Evolutionary conservation across 1,139 yeast genomes (phyloP).

Genomic region (Meyerozyma carpophila): DNA sequence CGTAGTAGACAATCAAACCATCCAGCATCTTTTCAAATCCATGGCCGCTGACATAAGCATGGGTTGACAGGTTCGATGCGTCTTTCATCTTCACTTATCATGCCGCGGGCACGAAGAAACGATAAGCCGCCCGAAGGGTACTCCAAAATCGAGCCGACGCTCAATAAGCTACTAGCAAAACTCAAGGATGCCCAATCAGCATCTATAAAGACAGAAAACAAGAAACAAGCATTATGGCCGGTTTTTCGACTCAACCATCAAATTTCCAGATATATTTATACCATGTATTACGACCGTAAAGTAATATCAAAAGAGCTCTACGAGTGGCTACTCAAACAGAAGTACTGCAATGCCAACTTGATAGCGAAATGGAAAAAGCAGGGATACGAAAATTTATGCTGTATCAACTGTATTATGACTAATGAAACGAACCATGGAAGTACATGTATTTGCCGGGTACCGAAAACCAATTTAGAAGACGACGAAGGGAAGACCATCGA

Average conservation of each 20-base stretch:
- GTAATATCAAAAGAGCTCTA: constrained; percentile 66
- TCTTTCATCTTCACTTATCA: neutral
- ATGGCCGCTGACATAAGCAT: neutral
- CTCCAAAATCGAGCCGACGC: constrained; percentile 62
- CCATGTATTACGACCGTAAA: constrained; percentile 64
- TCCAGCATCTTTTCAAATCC: neutral
- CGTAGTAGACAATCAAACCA: neutral
- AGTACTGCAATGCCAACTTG: constrained; percentile 61
- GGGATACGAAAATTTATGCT: constrained; percentile 85
- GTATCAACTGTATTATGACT: constrained; percentile 72
- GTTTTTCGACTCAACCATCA: constrained; percentile 69
- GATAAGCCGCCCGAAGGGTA: constrained; percentile 68
- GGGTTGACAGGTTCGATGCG: too few species aligned
- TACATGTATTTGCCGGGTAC: constrained; percentile 84
- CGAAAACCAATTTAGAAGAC: constrained; percentile 48
- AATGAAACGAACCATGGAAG: constrained; percentile 58
- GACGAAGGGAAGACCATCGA: constrained; percentile 35
- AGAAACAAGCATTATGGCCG: constrained; percentile 65
- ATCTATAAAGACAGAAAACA: constrained; percentile 24
- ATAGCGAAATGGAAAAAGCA: constrained; percentile 90
- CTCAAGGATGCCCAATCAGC: constrained; percentile 53
- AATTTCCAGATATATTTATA: constrained; percentile 70
- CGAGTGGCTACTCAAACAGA: constrained; percentile 67
- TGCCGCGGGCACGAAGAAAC: constrained; percentile 7
- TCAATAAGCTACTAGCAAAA: constrained; percentile 55